phyloP scores from a whole-genome alignment of 495 filamentous ascomycete species.

The Podospora appendiculata region DNA sequence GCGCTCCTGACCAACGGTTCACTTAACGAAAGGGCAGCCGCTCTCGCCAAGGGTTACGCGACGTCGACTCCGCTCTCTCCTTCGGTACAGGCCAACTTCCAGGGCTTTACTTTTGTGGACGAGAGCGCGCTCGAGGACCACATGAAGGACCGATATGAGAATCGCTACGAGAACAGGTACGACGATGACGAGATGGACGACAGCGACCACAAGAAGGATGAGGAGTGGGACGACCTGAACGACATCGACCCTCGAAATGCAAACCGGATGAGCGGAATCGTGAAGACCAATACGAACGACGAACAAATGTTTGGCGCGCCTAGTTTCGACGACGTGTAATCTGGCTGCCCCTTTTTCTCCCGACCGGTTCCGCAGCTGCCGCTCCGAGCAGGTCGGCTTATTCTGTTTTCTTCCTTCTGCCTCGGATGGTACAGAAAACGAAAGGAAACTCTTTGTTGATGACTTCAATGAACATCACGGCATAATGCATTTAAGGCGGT shows the following conservation, averaged over 20 bases:
- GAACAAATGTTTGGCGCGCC: conserved; percentile 69
- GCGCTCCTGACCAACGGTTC: conserved; percentile 77
- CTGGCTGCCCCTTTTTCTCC: conserved; percentile 5
- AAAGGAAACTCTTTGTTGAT: conserved; percentile 15
- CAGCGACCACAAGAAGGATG: conserved; percentile 36
- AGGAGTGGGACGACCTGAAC: conserved; percentile 39
- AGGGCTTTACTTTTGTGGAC: conserved; percentile 96
- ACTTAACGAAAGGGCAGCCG: conserved; percentile 81
- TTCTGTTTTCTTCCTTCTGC: not conserved
- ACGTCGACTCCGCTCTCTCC: conserved; percentile 87
- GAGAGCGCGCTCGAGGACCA: conserved; percentile 94
- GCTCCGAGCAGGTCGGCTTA: not conserved
- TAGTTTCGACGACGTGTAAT: conserved; percentile 56
- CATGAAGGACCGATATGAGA: conserved; percentile 53
- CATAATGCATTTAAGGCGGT: conserved; percentile 25
- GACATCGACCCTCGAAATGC: conserved; percentile 33
- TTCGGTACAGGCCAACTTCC: conserved; percentile 95
- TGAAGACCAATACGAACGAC: conserved; percentile 54
- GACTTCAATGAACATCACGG: conserved; percentile 14
- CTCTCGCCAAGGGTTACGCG: conserved; percentile 65
- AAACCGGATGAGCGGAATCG: conserved; percentile 68
- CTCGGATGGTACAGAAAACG: conserved; percentile 5
- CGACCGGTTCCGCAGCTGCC: not conserved
- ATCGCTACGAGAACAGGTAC: conserved; percentile 74
- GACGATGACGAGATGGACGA: conserved; percentile 48